Conservation (phyloP, 306 rosid genomes). For the Prinsepia uniflora region DNA sequence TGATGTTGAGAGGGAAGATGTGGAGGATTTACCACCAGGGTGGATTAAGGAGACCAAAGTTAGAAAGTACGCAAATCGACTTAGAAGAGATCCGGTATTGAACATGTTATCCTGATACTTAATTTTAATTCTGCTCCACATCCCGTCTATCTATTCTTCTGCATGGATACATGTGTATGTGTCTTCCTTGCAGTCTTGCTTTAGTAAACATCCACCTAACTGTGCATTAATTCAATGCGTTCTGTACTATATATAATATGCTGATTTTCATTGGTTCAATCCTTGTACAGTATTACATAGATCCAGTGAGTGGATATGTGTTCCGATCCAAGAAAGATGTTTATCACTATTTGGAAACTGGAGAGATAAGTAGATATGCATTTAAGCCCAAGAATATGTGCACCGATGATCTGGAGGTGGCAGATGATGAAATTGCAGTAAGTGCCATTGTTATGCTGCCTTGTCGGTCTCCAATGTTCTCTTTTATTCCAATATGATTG, state of each 20-base stretch:
- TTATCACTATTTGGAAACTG: conserved; percentile 38
- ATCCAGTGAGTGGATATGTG: conserved; percentile 42
- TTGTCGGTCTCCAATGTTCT: conserved; percentile 4
- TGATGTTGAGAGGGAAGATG: conserved; percentile 45
- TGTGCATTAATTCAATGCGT: not conserved
- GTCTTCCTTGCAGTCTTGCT: not conserved
- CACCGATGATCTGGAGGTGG: conserved; percentile 19
- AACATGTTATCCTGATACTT: conserved; percentile 10
- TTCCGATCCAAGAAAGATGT: conserved; percentile 50
- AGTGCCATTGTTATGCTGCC: conserved; percentile 18
- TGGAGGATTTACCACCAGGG: conserved; percentile 74
- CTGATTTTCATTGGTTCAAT: not conserved
- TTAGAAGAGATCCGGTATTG: conserved; percentile 42
- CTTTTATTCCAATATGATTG: not conserved
- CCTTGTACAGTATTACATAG: conserved; percentile 40
- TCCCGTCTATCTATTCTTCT: not conserved
- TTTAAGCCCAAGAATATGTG: conserved; percentile 36
- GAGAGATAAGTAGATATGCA: conserved; percentile 38
- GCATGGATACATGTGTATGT: not conserved
- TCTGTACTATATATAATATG: not conserved
- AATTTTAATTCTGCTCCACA: not conserved
- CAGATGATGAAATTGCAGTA: conserved; percentile 28
- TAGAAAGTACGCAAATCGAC: conserved; percentile 34
- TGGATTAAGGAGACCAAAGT: conserved; percentile 66
- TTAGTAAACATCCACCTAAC: not conserved